A percentile compares a stretch with the other conserved stretches of the same genome.
phyloP scores from a whole-genome alignment of 2,329 filamentous ascomycete species.

The Neofusicoccum kwambonambiense region DNA sequence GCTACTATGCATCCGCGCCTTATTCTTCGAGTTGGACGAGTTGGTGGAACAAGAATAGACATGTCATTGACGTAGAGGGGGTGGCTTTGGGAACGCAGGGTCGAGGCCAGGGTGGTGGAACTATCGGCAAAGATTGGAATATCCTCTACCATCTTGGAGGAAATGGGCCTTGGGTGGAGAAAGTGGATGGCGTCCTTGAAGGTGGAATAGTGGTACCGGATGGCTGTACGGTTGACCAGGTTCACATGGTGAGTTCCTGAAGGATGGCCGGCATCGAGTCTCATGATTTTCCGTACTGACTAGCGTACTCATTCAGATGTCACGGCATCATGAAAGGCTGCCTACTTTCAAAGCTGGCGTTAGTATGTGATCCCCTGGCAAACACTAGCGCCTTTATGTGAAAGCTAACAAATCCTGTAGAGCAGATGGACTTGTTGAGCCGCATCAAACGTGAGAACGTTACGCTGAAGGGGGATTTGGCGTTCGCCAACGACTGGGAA shows the following conservation, averaged over 20 bases:
- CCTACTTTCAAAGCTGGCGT: constrained; percentile 52
- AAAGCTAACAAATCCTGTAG: constrained; percentile 27
- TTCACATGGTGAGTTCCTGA: constrained; percentile 52
- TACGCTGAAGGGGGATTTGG: constrained; percentile 49
- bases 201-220: constrained; percentile 45
- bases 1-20: background rate
- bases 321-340: constrained; percentile 58
- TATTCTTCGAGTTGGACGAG: constrained; percentile 11
- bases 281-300: constrained; percentile 17
- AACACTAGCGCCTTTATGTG: background rate
- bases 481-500: constrained; percentile 55
- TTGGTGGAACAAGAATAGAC: constrained; percentile 9
- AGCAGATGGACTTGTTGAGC: constrained; percentile 48
- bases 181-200: constrained; percentile 41
- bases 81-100: background rate
- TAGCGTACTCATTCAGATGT: constrained; percentile 43
- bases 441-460: constrained; percentile 45
- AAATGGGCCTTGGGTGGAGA: constrained; percentile 57
- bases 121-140: constrained; percentile 44
- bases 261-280: background rate
- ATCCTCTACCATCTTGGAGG: constrained; percentile 55
- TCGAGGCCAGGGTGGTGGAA: constrained; percentile 27
- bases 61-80: background rate
- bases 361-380: constrained; percentile 41
- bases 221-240: constrained; percentile 54